phyloP scores from a whole-genome alignment of 495 filamentous ascomycete genomes.

The Trichoderma erinaceum region DNA sequence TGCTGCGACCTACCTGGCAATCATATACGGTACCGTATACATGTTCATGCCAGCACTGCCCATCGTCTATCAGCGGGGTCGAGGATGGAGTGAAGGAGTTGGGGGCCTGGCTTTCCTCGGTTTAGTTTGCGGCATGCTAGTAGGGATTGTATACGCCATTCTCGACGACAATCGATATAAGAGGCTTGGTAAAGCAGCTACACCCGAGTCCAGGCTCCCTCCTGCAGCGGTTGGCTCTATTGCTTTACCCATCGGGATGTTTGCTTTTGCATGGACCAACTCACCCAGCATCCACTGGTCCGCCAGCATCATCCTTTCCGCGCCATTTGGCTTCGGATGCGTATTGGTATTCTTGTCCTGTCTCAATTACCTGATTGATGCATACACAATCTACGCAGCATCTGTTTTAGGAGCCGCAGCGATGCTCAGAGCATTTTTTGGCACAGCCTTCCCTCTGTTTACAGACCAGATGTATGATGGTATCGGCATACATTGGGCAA shows the following conservation, averaged over 20 bases:
- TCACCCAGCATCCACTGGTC: constrained; percentile 60
- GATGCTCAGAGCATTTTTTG: constrained; percentile 49
- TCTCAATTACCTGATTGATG: constrained; percentile 66
- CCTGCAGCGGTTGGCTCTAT: constrained; percentile 63
- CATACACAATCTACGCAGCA: constrained; percentile 67
- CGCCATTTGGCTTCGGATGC: constrained; percentile 69
- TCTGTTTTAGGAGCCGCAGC: constrained; percentile 63
- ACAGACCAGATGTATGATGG: constrained; percentile 57
- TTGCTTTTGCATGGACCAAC: constrained; percentile 68
- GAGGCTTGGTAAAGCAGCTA: constrained; percentile 45
- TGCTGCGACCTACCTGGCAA: constrained; percentile 59
- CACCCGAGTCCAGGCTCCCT: constrained; percentile 68
- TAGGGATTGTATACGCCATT: constrained; percentile 55
- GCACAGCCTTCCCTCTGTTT: constrained; percentile 63
- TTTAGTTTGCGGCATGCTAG: constrained; percentile 58
- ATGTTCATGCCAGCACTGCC: constrained; percentile 77
- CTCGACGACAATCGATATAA: constrained; percentile 53
- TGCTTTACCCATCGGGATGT: constrained; percentile 62
- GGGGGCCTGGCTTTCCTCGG: constrained; percentile 66
- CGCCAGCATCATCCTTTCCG: constrained; percentile 56
- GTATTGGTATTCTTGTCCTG: constrained; percentile 61
- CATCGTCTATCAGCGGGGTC: constrained; percentile 61
- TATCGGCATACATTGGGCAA: constrained; percentile 62
- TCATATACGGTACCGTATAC: constrained; percentile 69
- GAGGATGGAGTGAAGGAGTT: constrained; percentile 58